These are phyloP conservation scores for Phytophthora boehmeriae DNA, from an alignment of 352 stramenopile genomes.

Conservation along the genomic window DNA sequence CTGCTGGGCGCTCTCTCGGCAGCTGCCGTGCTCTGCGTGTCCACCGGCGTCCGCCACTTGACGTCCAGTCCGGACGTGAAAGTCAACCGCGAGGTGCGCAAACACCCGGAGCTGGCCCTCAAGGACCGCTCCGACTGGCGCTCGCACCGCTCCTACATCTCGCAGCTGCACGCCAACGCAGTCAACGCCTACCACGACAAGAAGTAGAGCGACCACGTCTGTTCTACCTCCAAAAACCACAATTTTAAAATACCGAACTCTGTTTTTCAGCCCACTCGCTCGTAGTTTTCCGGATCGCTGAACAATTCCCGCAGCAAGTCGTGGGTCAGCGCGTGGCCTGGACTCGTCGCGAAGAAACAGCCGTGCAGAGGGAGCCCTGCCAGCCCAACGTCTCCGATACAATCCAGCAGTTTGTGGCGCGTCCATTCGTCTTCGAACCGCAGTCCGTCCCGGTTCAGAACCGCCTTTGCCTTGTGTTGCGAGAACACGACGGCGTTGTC, in stretches of 20 bases:
- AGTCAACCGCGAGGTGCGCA: constrained; percentile 64
- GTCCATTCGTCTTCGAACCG: constrained; percentile 70
- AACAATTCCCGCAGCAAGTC: constrained; percentile 58
- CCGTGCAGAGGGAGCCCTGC: constrained; percentile 61
- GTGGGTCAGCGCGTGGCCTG: constrained; percentile 70
- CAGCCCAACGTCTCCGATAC: constrained; percentile 66
- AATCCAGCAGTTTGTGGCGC: constrained; percentile 79
- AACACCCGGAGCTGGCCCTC: constrained; percentile 52
- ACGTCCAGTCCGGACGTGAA: constrained; percentile 65
- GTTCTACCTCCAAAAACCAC: neutral
- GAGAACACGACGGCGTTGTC: constrained; percentile 74
- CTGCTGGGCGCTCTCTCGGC: constrained; percentile 45
- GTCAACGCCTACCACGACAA: constrained; percentile 49
- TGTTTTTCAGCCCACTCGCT: constrained; percentile 27
- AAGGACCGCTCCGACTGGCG: constrained; percentile 51
- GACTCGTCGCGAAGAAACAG: constrained; percentile 72
- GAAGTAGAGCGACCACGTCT: constrained; percentile 8
- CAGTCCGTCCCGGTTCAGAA: constrained; percentile 59
- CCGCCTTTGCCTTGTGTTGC: constrained; percentile 10
- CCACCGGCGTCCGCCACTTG: constrained; percentile 52
- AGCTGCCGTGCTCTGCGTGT: constrained; percentile 46
- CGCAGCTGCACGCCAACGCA: constrained; percentile 45
- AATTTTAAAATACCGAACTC: neutral
- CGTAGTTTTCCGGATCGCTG: constrained; percentile 50
- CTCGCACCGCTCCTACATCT: constrained; percentile 56